Evolutionary conservation across 1,139 yeast species (phyloP).

Genomic region (Arxiozyma heterogenica): DNA sequence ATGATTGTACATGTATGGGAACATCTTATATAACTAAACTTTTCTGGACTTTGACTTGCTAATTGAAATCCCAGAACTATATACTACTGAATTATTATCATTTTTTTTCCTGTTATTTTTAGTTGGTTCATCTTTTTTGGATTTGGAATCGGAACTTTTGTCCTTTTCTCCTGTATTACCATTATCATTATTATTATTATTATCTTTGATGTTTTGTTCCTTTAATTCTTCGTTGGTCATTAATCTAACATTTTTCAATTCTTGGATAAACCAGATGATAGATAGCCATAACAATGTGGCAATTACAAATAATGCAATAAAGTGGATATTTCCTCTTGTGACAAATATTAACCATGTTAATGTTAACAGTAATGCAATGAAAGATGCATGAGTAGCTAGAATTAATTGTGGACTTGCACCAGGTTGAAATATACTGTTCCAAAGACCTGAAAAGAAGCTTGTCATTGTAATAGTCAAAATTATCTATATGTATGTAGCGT

Average conservation of each 20-base stretch:
- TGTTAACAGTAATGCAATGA: constrained; percentile 44
- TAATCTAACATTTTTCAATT: constrained; percentile 47
- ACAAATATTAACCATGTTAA: constrained; percentile 50
- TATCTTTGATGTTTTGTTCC: constrained; percentile 10
- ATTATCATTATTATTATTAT: too few species aligned
- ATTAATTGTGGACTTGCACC: constrained; percentile 85
- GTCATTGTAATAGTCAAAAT: constrained; percentile 1
- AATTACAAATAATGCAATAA: constrained; percentile 60
- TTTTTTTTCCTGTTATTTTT: constrained; percentile 8
- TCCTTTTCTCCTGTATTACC: not conserved
- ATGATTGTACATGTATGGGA: not conserved
- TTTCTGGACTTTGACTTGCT: constrained; percentile 10
- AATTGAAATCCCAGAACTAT: constrained; percentile 5
- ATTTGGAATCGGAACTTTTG: not conserved
- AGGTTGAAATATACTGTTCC: constrained; percentile 91
- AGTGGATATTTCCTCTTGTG: constrained; percentile 61
- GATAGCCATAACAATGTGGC: constrained; percentile 67
- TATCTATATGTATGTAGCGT: too few species aligned
- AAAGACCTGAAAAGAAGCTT: constrained; percentile 54
- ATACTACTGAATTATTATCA: not conserved
- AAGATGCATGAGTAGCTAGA: constrained; percentile 69
- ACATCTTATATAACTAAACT: constrained; percentile 4
- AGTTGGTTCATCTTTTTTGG: not conserved
- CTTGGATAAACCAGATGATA: constrained; percentile 80
- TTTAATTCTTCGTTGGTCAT: constrained; percentile 36